phyloP scores from a whole-genome alignment of 768 basidiomycete species.

The Filobasidium floriforme region DNA sequence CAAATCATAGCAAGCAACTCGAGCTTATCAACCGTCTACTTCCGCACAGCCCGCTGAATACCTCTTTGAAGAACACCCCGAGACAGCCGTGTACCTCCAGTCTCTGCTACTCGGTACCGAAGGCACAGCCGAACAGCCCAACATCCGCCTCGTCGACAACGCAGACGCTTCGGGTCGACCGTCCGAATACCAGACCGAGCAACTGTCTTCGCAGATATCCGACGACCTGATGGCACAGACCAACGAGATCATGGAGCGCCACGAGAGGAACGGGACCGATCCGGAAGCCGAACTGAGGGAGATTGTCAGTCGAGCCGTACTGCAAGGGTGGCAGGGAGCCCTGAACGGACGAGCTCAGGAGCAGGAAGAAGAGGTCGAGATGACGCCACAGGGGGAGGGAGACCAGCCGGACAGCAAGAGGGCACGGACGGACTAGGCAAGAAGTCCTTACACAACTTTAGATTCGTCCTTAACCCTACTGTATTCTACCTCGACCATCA shows the following conservation, averaged over 20 bases:
- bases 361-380: background rate
- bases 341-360: background rate
- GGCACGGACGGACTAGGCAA: constrained; percentile 14
- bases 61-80: constrained; percentile 39
- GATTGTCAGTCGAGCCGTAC: constrained; percentile 59
- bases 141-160: constrained; percentile 10
- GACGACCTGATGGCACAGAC: constrained; percentile 59
- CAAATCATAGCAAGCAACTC: background rate
- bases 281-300: constrained; percentile 59
- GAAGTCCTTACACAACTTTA: background rate
- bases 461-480: too few species aligned
- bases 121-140: background rate
- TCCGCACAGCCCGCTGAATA: constrained; percentile 35
- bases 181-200: constrained; percentile 63
- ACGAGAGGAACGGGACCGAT: constrained; percentile 55
- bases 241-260: constrained; percentile 60
- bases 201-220: constrained; percentile 63
- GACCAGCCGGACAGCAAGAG: constrained; percentile 18
- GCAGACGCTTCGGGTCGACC: constrained; percentile 35
- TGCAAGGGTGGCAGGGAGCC: constrained; percentile 50
- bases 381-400: background rate
- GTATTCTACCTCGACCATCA: too few species aligned
- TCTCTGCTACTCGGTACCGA: constrained; percentile 4
- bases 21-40: background rate
- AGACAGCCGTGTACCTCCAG: constrained; percentile 34